A percentile compares a stretch with the other conserved stretches of the same genome.
phyloP scores from a whole-genome alignment of 371 early-diverging fungal genomes.

The Batrachochytrium dendrobatidis region DNA sequence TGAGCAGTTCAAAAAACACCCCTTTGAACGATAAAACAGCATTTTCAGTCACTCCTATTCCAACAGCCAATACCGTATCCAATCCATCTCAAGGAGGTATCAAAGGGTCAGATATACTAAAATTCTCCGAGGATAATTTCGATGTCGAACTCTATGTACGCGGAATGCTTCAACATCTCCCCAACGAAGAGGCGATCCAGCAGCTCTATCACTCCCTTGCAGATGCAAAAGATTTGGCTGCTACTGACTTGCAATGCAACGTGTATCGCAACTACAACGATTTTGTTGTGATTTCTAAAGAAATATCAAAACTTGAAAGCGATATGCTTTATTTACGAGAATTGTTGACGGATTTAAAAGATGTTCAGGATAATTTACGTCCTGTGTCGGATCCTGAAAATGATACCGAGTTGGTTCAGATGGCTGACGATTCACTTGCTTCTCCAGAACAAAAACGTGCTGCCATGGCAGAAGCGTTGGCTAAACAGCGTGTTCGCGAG shows the following conservation, averaged over 20 bases:
- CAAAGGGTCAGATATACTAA: constrained; percentile 5
- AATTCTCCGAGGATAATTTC: constrained; percentile 13
- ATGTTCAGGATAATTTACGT: constrained; percentile 51
- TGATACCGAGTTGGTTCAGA: background rate
- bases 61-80: background rate
- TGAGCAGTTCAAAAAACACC: background rate
- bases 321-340: constrained; percentile 65
- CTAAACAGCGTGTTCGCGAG: constrained; percentile 4
- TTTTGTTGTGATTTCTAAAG: constrained; percentile 90
- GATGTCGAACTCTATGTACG: constrained; percentile 13
- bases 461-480: background rate
- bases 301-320: constrained; percentile 74
- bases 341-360: constrained; percentile 58
- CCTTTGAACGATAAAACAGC: background rate
- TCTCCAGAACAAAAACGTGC: constrained; percentile 3
- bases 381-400: background rate
- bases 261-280: constrained; percentile 90
- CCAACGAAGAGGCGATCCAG: constrained; percentile 14
- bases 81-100: too few relatives aligned
- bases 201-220: constrained; percentile 12
- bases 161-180: constrained; percentile 7
- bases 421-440: background rate
- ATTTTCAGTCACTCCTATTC: background rate
- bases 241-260: constrained; percentile 76
- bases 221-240: constrained; percentile 65